Percentiles rank a stretch among this genome's conserved stretches.
Evolutionary conservation across 805 yeast species (phyloP).

Genomic region (Myxozyma udenii): DNA sequence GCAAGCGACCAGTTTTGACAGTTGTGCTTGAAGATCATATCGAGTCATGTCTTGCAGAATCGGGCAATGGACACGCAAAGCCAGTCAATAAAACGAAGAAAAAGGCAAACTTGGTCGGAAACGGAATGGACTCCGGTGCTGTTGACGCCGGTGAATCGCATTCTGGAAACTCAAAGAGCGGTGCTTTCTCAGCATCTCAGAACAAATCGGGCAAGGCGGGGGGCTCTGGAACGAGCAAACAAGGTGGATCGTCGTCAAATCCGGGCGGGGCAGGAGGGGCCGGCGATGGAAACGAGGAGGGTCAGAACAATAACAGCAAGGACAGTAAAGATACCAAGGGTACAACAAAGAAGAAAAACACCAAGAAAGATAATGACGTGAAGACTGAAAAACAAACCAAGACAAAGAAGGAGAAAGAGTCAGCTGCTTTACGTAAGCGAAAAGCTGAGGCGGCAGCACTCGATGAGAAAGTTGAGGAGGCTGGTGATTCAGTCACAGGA

Average conservation of each 20-base stretch:
- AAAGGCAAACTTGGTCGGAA: neutral
- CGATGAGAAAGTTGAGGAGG: constrained; percentile 12
- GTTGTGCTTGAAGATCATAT: constrained; percentile 43
- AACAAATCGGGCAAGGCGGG: constrained; percentile 18
- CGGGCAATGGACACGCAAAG: neutral
- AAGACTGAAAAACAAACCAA: constrained; percentile 5
- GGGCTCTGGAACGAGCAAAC: constrained; percentile 13
- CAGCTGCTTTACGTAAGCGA: constrained; percentile 21
- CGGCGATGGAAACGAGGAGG: constrained; percentile 18
- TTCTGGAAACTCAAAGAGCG: neutral
- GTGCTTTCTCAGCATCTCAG: neutral
- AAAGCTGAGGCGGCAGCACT: constrained; percentile 23
- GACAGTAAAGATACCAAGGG: neutral
- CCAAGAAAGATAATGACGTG: constrained; percentile 27
- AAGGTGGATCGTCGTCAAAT: constrained; percentile 5
- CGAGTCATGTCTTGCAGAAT: constrained; percentile 39
- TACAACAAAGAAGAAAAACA: constrained; percentile 28
- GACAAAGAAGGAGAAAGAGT: constrained; percentile 6
- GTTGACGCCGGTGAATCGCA: neutral
- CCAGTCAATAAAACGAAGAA: neutral
- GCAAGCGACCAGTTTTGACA: constrained; percentile 47
- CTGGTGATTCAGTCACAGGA: neutral
- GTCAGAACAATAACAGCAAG: constrained; percentile 4
- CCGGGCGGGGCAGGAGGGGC: constrained; percentile 1
- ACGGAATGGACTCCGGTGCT: constrained; percentile 2